A percentile compares a stretch with the other conserved stretches of the same genome.
These are phyloP conservation scores for Xylaria arbuscula DNA, from an alignment of 2,329 filamentous ascomycete genomes.

Conservation along the genomic window DNA sequence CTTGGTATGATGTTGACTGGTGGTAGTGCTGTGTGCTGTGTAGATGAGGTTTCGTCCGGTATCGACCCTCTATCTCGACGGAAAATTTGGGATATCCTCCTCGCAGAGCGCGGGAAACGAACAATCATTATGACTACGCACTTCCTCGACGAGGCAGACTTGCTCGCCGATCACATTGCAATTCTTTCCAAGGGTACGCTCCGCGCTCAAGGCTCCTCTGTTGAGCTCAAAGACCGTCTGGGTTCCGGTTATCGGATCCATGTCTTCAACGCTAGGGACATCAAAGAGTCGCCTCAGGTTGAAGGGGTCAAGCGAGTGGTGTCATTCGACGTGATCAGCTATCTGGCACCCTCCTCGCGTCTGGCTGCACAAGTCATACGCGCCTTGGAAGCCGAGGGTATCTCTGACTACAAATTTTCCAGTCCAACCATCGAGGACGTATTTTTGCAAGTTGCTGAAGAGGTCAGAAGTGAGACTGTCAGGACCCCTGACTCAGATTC, in stretches of 20 bases:
- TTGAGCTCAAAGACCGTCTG: conserved; percentile 82
- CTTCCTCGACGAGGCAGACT: conserved; percentile 92
- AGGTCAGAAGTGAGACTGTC: conserved; percentile 68
- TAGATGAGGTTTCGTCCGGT: conserved; percentile 91
- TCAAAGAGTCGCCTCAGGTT: conserved; percentile 62
- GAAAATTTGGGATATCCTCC: conserved; percentile 94
- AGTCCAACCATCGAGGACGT: conserved; percentile 94
- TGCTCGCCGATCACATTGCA: conserved; percentile 88
- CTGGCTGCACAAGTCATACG: conserved; percentile 78
- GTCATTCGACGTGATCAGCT: conserved; percentile 77
- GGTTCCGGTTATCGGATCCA: conserved; percentile 89
- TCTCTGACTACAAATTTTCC: conserved; percentile 84
- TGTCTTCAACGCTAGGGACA: conserved; percentile 69
- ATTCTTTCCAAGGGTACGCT: conserved; percentile 87
- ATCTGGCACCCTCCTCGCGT: conserved; percentile 75
- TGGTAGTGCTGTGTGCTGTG: conserved; percentile 85
- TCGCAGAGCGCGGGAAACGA: conserved; percentile 82
- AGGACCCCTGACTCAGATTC: conserved; percentile 27
- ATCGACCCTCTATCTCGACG: conserved; percentile 86
- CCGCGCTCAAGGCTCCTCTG: conserved; percentile 84
- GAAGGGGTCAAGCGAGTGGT: conserved; percentile 67
- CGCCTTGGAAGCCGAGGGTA: conserved; percentile 71
- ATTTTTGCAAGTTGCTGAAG: conserved; percentile 86
- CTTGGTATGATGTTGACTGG: conserved; percentile 96
- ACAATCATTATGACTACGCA: conserved; percentile 93